These are phyloP conservation scores for Leccinum subgranulosum DNA, from an alignment of 768 basidiomycete genomes.

Conservation along the genomic window DNA sequence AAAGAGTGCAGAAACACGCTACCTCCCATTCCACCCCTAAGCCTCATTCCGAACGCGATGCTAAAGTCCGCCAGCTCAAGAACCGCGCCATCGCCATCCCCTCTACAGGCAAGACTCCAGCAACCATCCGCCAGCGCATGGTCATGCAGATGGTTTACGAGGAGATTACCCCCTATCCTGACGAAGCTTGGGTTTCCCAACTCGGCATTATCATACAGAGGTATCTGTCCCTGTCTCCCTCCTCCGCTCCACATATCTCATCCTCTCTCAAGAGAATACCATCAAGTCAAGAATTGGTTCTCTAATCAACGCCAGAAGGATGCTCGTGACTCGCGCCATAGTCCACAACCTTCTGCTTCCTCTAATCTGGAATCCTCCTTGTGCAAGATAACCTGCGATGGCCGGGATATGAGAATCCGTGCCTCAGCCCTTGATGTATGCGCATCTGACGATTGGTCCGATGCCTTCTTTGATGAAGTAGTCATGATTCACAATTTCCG, in stretches of 20 bases:
- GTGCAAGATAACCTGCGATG: slow-evolving; percentile 34
- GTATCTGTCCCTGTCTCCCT: slow-evolving; percentile 31
- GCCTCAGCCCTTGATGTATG: slow-evolving; percentile 45
- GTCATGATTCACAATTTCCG: slow-evolving; percentile 55
- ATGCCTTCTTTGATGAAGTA: slow-evolving; percentile 59
- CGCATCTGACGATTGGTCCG: slow-evolving; percentile 50
- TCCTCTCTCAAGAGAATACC: slow-evolving; percentile 42
- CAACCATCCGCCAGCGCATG: slow-evolving; percentile 50
- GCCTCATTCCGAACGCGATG: slow-evolving; percentile 29
- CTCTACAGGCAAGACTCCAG: slow-evolving; percentile 44
- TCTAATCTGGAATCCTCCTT: slow-evolving; percentile 35
- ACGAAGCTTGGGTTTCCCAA: slow-evolving; percentile 57
- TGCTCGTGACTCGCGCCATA: slow-evolving; percentile 35
- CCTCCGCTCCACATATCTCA: slow-evolving; percentile 2
- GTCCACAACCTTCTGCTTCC: slow-evolving; percentile 31
- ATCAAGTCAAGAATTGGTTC: slow-evolving; percentile 67
- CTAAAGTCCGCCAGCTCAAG: slow-evolving; percentile 30
- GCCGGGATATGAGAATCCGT: slow-evolving; percentile 45
- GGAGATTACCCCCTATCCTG: slow-evolving; percentile 64
- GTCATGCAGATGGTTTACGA: slow-evolving; percentile 63
- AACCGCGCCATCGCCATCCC: slow-evolving; percentile 31
- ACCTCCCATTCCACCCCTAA: slow-evolving; percentile 17
- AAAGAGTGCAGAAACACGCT: slow-evolving; percentile 24
- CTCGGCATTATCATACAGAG: slow-evolving; percentile 55
- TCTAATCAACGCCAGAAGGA: slow-evolving; percentile 58